A percentile compares a stretch with the other conserved stretches of the same genome.
These are phyloP conservation scores for Cucurbita pepo DNA, from an alignment of 306 rosid genomes.

Conservation along the genomic window DNA sequence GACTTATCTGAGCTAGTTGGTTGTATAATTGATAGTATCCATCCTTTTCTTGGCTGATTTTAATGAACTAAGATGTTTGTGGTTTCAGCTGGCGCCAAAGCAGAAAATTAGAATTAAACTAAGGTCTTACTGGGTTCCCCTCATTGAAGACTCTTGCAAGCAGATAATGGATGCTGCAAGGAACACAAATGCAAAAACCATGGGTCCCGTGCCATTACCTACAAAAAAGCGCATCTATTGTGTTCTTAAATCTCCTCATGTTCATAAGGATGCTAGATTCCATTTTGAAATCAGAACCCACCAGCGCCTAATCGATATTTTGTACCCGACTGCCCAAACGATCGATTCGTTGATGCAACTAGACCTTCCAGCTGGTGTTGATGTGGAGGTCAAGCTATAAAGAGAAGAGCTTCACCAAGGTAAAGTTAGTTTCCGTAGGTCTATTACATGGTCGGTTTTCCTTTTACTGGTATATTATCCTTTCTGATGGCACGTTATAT, in stretches of 20 bases:
- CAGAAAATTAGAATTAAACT: slow-evolving; percentile 92
- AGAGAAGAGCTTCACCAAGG: slow-evolving; percentile 11
- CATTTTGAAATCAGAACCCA: slow-evolving; percentile 95
- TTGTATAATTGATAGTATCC: not conserved
- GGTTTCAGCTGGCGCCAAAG: slow-evolving; percentile 71
- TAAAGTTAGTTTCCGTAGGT: slow-evolving; percentile 1
- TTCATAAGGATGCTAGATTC: slow-evolving; percentile 85
- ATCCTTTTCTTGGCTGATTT: not conserved
- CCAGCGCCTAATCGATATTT: slow-evolving; percentile 88
- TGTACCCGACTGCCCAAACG: slow-evolving; percentile 90
- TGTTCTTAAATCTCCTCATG: slow-evolving; percentile 85
- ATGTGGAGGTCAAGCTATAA: slow-evolving; percentile 93
- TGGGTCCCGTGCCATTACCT: slow-evolving; percentile 99
- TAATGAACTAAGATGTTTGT: slow-evolving; percentile 8
- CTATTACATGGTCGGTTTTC: not conserved
- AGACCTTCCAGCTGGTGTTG: slow-evolving; percentile 97
- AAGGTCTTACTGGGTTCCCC: slow-evolving; percentile 79
- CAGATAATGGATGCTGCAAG: slow-evolving; percentile 91
- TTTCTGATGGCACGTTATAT: not conserved
- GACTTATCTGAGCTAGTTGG: not conserved
- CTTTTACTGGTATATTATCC: not conserved
- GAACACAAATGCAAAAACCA: slow-evolving; percentile 81
- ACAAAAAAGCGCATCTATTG: slow-evolving; percentile 76
- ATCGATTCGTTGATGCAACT: slow-evolving; percentile 91
- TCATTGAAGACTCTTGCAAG: slow-evolving; percentile 97